Conservation (phyloP, 2,329 filamentous ascomycete genomes). For the Aspergillus chevalieri region DNA sequence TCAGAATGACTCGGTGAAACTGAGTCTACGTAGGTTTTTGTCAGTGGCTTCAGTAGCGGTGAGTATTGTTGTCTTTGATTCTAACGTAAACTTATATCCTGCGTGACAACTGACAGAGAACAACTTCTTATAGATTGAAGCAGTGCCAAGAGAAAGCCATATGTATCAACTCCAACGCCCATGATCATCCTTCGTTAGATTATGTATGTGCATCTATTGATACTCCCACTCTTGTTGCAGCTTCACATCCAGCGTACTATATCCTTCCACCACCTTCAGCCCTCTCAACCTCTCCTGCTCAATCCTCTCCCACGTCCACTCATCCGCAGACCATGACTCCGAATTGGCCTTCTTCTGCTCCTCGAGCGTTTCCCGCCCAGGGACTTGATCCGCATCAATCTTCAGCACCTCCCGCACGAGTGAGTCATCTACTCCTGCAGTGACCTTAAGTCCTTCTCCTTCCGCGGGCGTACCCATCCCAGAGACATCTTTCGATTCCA, state of each 20-base stretch:
- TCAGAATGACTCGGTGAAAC: too few species aligned
- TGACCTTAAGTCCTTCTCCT: conserved; percentile 23
- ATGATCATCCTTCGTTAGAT: too few species aligned
- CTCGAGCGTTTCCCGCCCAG: conserved; percentile 22
- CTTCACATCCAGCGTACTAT: conserved; percentile 47
- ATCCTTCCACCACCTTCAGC: conserved; percentile 50
- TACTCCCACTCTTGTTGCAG: conserved; percentile 46
- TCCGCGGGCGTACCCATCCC: conserved; percentile 27
- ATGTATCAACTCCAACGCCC: too few species aligned
- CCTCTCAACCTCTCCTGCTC: conserved; percentile 53
- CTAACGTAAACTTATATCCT: too few species aligned
- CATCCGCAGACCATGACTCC: conserved; percentile 30
- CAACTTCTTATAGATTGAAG: too few species aligned
- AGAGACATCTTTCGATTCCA: conserved; percentile 20
- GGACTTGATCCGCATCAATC: conserved; percentile 24
- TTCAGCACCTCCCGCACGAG: conserved; percentile 32
- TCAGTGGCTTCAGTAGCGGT: too few species aligned
- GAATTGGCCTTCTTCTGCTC: conserved; percentile 26
- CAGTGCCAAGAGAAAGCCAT: too few species aligned
- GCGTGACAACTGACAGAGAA: too few species aligned
- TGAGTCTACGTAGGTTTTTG: too few species aligned
- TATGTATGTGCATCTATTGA: not conserved
- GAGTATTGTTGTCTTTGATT: too few species aligned
- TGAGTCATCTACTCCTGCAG: conserved; percentile 29
- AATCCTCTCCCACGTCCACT: conserved; percentile 57